phyloP scores from a whole-genome alignment of 257 asterid genomes.

The Gentiana macrophylla region DNA sequence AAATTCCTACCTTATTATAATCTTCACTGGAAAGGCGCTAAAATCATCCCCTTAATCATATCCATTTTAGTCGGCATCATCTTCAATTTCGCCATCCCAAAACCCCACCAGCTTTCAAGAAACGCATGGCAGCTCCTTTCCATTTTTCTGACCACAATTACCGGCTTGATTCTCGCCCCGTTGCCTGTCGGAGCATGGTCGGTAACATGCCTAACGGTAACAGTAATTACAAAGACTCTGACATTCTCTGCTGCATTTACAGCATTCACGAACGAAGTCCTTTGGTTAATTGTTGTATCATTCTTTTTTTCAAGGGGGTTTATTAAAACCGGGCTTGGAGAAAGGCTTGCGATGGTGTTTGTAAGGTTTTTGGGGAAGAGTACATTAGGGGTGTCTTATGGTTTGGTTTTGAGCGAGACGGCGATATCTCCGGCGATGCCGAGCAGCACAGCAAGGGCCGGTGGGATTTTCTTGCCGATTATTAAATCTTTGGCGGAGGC shows the following conservation, averaged over 20 bases:
- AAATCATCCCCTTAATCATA: constrained; percentile 36
- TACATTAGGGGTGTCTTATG: constrained; percentile 62
- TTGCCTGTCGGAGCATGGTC: constrained; percentile 81
- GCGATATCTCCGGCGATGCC: constrained; percentile 75
- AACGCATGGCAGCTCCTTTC: constrained; percentile 70
- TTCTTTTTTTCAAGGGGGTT: constrained; percentile 69
- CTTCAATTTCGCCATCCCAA: constrained; percentile 60
- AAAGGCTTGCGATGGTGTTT: constrained; percentile 56
- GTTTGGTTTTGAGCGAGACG: constrained; percentile 53
- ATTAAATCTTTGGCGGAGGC: constrained; percentile 51
- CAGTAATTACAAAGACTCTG: constrained; percentile 50
- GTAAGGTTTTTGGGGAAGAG: constrained; percentile 60
- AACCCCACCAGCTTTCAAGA: constrained; percentile 30
- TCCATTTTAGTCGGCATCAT: constrained; percentile 44
- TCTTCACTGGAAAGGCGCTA: constrained; percentile 41
- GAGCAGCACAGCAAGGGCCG: constrained; percentile 66
- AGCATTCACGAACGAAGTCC: constrained; percentile 66
- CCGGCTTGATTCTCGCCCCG: constrained; percentile 58
- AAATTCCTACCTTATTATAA: neutral
- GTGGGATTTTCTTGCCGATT: constrained; percentile 75
- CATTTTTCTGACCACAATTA: constrained; percentile 51
- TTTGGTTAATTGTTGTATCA: constrained; percentile 61
- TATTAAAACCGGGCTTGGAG: constrained; percentile 77
- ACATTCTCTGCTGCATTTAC: constrained; percentile 56
- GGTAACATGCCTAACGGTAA: constrained; percentile 36